Evolutionary conservation across 257 asterid genomes (phyloP).

Genomic region (Rubia yunnanensis): DNA sequence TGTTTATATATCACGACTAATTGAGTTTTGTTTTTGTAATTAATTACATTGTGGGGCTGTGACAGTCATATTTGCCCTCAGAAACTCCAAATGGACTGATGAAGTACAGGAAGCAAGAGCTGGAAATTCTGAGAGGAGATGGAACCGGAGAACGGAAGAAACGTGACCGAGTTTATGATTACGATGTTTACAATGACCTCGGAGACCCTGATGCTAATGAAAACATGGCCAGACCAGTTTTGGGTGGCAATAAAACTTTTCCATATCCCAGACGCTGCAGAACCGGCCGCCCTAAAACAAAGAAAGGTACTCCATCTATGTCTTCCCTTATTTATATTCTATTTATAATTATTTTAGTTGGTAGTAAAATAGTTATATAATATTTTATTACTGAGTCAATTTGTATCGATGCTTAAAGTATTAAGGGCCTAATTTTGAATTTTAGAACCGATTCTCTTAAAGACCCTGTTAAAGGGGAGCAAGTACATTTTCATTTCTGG

Average conservation of each 20-base stretch:
- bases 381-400: no score
- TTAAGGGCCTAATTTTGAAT: no score
- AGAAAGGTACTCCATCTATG: constrained; percentile 42
- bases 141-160: constrained; percentile 47
- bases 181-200: constrained; percentile 73
- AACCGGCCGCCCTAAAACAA: constrained; percentile 47
- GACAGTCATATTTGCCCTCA: constrained; percentile 63
- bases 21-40: background rate
- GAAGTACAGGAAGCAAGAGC: constrained; percentile 36
- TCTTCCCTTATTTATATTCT: no score
- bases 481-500: no score
- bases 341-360: no score
- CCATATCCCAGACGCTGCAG: constrained; percentile 79
- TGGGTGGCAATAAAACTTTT: constrained; percentile 44
- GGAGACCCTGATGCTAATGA: constrained; percentile 45
- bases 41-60: background rate
- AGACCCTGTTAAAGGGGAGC: no score
- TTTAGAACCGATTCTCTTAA: no score
- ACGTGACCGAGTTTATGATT: constrained; percentile 56
- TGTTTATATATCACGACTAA: no score
- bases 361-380: no score
- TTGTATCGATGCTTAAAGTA: no score
- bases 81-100: constrained; percentile 57
- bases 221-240: constrained; percentile 43
- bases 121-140: constrained; percentile 39